phyloP scores from a whole-genome alignment of 176 grass and related monocot species.

The Ananas comosus region DNA sequence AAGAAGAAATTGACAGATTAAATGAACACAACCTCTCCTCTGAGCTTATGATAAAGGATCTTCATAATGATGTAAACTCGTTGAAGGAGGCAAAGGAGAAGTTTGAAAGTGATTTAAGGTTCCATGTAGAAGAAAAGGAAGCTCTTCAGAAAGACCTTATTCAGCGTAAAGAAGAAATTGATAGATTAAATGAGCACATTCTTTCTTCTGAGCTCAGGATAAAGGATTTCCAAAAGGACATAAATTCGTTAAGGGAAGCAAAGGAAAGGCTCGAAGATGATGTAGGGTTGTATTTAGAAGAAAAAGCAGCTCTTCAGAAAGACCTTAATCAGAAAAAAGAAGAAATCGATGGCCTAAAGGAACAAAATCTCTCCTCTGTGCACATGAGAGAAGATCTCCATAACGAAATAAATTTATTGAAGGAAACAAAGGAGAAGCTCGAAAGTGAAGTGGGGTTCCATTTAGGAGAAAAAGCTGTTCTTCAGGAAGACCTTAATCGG shows the following conservation, averaged over 20 bases:
- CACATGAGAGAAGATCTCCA: conserved; percentile 39
- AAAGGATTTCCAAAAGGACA: no score
- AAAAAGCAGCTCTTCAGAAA: background rate
- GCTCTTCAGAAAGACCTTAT: conserved; percentile 1
- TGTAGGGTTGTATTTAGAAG: background rate
- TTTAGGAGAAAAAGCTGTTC: conserved; percentile 53
- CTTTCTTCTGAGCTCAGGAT: no score
- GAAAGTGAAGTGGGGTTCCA: conserved; percentile 46
- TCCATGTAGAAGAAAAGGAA: conserved; percentile 3
- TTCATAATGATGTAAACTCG: no score
- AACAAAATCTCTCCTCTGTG: conserved; percentile 52
- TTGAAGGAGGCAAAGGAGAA: background rate
- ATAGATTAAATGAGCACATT: no score
- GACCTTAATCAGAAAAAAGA: background rate
- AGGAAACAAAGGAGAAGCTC: conserved; percentile 47
- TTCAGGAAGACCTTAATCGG: conserved; percentile 51
- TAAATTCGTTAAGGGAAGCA: no score
- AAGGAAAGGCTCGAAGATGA: background rate
- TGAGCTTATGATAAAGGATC: no score
- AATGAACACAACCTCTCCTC: no score
- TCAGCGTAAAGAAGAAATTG: background rate
- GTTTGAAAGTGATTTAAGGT: background rate
- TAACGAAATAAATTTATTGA: conserved; percentile 31
- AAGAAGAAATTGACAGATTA: no score
- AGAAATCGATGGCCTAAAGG: conserved; percentile 24